Evolutionary conservation across 495 filamentous ascomycete species (phyloP), one percentile per base, ranked within the genome.

Genomic region (Astrocystis sublimbata): DNA sequence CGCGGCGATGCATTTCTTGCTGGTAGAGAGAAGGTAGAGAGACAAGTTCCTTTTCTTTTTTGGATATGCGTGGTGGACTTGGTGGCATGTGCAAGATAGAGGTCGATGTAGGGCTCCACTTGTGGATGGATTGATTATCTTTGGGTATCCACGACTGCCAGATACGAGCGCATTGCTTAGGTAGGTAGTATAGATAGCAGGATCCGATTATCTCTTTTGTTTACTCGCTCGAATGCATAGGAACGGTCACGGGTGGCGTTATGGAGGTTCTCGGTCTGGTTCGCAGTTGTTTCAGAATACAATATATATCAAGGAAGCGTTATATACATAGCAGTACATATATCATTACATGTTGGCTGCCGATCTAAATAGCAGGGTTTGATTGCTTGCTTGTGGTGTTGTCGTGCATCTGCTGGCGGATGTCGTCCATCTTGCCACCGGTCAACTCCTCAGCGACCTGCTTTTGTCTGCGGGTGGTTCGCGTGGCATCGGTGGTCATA

Each of bases 1-100:
- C 75, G 79, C 71, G 17, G 92, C 93, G 30, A 96, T 98, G 92
- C 96, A 98, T 80, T 71, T 97, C 53, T 74, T 98, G 63, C 83
- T 98, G 41, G 88, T 98, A 13, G 94, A 98, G 86, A 93, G 88
- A 81, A 80, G 94, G 69, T 96, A 75, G 63, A 65, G 24, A 40
- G 42, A 30, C 36, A 30, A 36, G 6, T 36, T 36, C 6, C 13
- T 36, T 36, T 38, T 15, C n/a, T 31, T n/a, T 31, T 13, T n/a
- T 23, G 28, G 23, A 31, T 3, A 56, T 9, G n/a, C n/a, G n/a
- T n/a, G n/a, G 46, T 9, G 58, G 9, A 41, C 6, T 35, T 30
- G 17, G 38, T 43, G 21, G 54, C 9, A 21, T 43, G 38, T 56
- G 42, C n/a, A 51, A 40, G 15, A 51, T 31, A 28, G 35, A 35